Percentiles rank a stretch among this genome's conserved stretches.
Conservation (phyloP, 805 yeast species). For the Candida ortonii region DNA sequence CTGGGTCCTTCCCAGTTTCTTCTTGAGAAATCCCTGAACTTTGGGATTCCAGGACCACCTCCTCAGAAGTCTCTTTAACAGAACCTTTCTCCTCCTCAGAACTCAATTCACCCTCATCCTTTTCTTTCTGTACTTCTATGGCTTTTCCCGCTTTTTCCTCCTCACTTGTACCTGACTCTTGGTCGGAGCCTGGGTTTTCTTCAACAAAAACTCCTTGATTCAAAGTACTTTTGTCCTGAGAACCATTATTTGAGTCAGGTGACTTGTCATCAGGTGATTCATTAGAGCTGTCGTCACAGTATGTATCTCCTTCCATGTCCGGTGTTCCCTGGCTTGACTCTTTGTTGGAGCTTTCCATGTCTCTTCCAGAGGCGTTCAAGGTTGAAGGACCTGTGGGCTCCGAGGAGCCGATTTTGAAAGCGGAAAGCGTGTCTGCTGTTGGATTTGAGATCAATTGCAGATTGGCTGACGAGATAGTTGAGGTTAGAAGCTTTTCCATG, state of each 20-base stretch:
- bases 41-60: neutral
- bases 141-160: neutral
- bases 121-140: neutral
- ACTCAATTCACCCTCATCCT: no score
- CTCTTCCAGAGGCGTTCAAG: no score
- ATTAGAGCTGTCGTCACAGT: no score
- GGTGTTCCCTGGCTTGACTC: neutral
- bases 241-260: no score
- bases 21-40: no score
- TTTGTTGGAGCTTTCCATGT: no score
- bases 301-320: neutral
- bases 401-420: conserved; percentile 2
- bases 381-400: neutral
- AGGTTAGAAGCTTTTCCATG: conserved; percentile 8
- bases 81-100: no score
- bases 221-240: no score
- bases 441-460: conserved; percentile 16
- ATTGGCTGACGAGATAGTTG: conserved; percentile 12
- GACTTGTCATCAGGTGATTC: no score
- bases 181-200: neutral
- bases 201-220: conserved; percentile 6
- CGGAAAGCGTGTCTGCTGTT: conserved; percentile 9
- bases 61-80: no score
- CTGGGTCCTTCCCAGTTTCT: no score
- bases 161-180: conserved; percentile 1